Evolutionary conservation across 2,329 filamentous ascomycete genomes (phyloP), one percentile per base, ranked within the genome.

Genomic region (Aureobasidium namibiae): DNA sequence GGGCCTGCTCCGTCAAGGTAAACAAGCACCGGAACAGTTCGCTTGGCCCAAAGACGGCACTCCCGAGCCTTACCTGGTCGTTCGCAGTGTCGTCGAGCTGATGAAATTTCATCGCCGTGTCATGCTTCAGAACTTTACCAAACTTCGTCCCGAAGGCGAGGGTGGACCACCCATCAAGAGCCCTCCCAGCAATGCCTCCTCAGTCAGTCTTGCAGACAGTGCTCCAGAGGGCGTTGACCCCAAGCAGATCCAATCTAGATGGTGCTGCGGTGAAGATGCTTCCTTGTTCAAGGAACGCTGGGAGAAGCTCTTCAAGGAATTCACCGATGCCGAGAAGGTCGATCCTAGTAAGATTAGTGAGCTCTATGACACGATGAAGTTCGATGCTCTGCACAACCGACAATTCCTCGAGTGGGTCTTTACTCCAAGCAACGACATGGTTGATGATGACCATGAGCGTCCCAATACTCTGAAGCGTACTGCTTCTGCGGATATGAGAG

Each of bases 341-440:
- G 94, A 99, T 72, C 95, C 95, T 18, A 96, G 92, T 79, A 99
- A 99, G 77, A 92, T 99, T 63, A 96, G 91, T 5, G 94, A 99
- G 75, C 82, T 99, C 2, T 99, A 99, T 72, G 94, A 99, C 72
- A 97, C 92, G 21, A 97, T 99, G 94, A 99, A 99, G 73, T 99
- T 97, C 64, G 94, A 99, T 72, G 94, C 94, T 1, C 80, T 99
- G 14, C 95, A 99, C 74, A 99, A 99, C 70, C 86, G 94, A 2
- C 90, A 91, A 63, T 99, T 99, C 68, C 78, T 99, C 4, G 94
- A 99, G 72, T 97, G 94, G 90, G 88, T 96, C 0, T 99, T 99
- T 67, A 95, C 91, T 16, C 94, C 94, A 1, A 86, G 89, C 34
- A 86, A 84, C 67, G 81, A 80, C 61, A 89, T 95, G 74, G 77